A percentile compares a stretch with the other conserved stretches of the same genome.
Evolutionary conservation across 176 grass and related monocot species (phyloP).

Genomic region (Chloris gayana): DNA sequence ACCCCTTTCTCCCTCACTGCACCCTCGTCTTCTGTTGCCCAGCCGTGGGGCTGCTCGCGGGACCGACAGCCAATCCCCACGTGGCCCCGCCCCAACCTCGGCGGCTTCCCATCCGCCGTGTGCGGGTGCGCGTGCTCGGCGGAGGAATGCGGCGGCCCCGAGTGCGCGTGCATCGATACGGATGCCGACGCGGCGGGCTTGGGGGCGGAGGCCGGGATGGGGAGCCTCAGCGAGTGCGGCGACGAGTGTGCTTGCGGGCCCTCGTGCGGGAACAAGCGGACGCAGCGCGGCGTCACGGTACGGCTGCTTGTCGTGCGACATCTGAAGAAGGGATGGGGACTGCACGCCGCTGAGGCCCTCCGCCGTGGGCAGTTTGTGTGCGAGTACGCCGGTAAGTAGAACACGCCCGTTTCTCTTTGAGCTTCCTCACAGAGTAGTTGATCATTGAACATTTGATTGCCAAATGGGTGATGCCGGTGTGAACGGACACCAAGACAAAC

Average conservation of each 20-base stretch:
- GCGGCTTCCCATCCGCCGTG: constrained; percentile 17
- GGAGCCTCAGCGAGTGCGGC: constrained; percentile 60
- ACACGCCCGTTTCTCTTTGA: not conserved
- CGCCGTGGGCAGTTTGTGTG: constrained; percentile 58
- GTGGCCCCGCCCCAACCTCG: constrained; percentile 39
- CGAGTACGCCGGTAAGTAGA: constrained; percentile 71
- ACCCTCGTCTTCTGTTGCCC: constrained; percentile 24
- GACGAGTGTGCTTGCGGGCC: constrained; percentile 52
- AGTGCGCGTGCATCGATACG: constrained; percentile 50
- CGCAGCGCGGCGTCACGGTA: constrained; percentile 58
- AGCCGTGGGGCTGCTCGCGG: constrained; percentile 57
- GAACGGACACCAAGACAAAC: not conserved
- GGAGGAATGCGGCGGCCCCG: constrained; percentile 28
- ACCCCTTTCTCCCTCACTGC: constrained; percentile 49
- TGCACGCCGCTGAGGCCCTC: constrained; percentile 58
- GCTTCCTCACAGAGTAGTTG: not conserved
- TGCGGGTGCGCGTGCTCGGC: constrained; percentile 40
- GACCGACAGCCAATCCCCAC: constrained; percentile 19
- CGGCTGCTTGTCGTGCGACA: constrained; percentile 60
- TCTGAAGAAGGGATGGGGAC: constrained; percentile 75
- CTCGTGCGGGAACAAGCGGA: constrained; percentile 58
- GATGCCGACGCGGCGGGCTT: constrained; percentile 31
- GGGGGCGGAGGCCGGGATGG: constrained; percentile 36
- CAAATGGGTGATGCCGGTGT: not conserved
- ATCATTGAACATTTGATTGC: not conserved